These are phyloP conservation scores for Chloranthus sessilifolius DNA, from an alignment of 164 flowering plant species.

Conservation along the genomic window DNA sequence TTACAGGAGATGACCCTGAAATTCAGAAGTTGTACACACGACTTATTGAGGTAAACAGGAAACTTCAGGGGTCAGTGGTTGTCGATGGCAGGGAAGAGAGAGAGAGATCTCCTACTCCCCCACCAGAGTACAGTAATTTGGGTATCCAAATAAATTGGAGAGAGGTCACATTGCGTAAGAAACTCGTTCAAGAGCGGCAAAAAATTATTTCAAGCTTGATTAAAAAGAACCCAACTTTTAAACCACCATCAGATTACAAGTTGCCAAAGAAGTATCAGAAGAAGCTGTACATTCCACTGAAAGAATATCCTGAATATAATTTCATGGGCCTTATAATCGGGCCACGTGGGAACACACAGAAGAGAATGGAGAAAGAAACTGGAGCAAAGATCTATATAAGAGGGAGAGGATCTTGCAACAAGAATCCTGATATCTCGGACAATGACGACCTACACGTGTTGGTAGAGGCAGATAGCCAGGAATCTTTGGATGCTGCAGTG, in stretches of 20 bases:
- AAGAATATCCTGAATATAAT: constrained; percentile 43
- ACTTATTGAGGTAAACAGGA: constrained; percentile 23
- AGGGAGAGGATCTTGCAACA: constrained; percentile 29
- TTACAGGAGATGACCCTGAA: constrained; percentile 16
- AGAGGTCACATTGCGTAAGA: constrained; percentile 14
- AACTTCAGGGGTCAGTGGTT: constrained; percentile 15
- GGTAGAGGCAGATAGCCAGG: constrained; percentile 36
- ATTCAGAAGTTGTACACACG: constrained; percentile 13
- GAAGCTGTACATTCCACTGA: constrained; percentile 45
- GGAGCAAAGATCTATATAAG: constrained; percentile 38
- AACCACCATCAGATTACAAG: constrained; percentile 20
- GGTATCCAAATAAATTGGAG: constrained; percentile 24
- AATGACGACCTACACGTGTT: constrained; percentile 42
- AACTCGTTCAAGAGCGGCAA: constrained; percentile 27
- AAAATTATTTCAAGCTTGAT: constrained; percentile 25
- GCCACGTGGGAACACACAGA: constrained; percentile 36
- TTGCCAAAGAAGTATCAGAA: constrained; percentile 26
- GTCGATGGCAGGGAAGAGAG: constrained; percentile 18
- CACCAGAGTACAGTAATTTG: constrained; percentile 14
- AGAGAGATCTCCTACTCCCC: constrained; percentile 24
- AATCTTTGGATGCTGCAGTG: constrained; percentile 37
- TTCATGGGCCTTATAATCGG: constrained; percentile 46
- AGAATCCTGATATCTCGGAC: constrained; percentile 16
- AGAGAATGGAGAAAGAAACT: constrained; percentile 43
- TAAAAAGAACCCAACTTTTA: constrained; percentile 30